Evolutionary conservation across 1,139 yeast species (phyloP).

Genomic region (Taphrina confusa): DNA sequence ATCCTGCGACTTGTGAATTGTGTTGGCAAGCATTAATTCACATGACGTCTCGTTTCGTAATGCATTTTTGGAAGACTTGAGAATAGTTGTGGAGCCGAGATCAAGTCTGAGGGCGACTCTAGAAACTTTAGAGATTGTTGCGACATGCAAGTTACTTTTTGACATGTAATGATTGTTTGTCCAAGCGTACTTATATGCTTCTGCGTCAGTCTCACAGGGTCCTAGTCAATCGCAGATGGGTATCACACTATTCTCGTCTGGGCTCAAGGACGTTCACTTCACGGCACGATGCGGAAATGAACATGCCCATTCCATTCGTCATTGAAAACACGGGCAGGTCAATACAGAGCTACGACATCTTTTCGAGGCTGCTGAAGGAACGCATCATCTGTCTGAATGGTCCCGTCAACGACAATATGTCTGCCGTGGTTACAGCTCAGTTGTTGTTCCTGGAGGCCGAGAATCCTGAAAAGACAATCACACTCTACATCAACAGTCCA

Average conservation of each 20-base stretch:
- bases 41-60: too few relatives aligned
- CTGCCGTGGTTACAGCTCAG: constrained; percentile 47
- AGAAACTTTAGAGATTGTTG: too few relatives aligned
- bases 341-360: constrained; percentile 39
- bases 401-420: constrained; percentile 43
- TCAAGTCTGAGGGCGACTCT: too few relatives aligned
- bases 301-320: constrained; percentile 46
- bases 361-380: constrained; percentile 43
- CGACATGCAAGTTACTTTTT: too few relatives aligned
- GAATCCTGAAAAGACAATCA: constrained; percentile 44
- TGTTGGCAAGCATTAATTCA: too few relatives aligned
- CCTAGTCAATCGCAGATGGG: background rate
- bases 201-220: background rate
- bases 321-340: constrained; percentile 37
- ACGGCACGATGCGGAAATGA: constrained; percentile 8
- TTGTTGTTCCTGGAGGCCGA: constrained; percentile 46
- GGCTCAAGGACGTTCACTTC: background rate
- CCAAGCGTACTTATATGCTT: too few relatives aligned
- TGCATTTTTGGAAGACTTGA: too few relatives aligned
- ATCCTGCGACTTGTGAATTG: too few relatives aligned
- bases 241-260: background rate
- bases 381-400: constrained; percentile 46
- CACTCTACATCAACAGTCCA: constrained; percentile 47
- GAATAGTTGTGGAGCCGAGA: too few relatives aligned
- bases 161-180: too few relatives aligned